Evolutionary conservation across 2,329 filamentous ascomycete species (phyloP).

Genomic region (Clonostachys rhizophaga): DNA sequence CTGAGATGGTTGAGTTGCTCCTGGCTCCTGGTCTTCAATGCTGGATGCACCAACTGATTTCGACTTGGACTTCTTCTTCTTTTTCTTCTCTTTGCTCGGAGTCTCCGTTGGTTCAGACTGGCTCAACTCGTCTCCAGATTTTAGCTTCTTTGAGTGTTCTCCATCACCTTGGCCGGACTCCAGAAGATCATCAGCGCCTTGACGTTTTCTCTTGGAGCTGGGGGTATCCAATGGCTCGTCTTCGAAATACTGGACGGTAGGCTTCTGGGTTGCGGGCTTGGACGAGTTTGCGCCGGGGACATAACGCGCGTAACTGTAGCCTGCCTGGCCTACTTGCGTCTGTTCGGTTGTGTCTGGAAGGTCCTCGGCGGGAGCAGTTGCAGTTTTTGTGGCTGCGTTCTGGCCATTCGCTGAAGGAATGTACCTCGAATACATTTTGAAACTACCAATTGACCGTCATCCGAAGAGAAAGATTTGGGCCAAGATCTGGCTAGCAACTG

Average conservation of each 20-base stretch:
- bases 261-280: not conserved
- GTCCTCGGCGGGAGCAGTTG: slow-evolving; percentile 1
- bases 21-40: too few relatives aligned
- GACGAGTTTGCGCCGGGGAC: slow-evolving; percentile 22
- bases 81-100: slow-evolving; percentile 10
- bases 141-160: slow-evolving; percentile 6
- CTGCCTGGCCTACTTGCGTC: slow-evolving; percentile 9
- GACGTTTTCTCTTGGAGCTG: too few relatives aligned
- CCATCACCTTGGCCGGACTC: too few relatives aligned
- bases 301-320: slow-evolving; percentile 33
- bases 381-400: not conserved
- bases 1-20: too few relatives aligned
- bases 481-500: not conserved
- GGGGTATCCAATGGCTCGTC: not conserved
- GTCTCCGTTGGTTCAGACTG: slow-evolving; percentile 3
- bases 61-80: slow-evolving; percentile 3
- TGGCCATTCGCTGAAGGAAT: slow-evolving; percentile 23
- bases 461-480: not conserved
- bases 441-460: too few relatives aligned
- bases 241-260: not conserved
- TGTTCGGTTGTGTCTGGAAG: slow-evolving; percentile 3
- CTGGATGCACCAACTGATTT: slow-evolving; percentile 6
- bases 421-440: slow-evolving; percentile 35
- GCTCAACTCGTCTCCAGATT: slow-evolving; percentile 1
- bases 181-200: too few relatives aligned